Conservation (phyloP, 768 basidiomycete genomes). For the Tremella mesenterica region DNA sequence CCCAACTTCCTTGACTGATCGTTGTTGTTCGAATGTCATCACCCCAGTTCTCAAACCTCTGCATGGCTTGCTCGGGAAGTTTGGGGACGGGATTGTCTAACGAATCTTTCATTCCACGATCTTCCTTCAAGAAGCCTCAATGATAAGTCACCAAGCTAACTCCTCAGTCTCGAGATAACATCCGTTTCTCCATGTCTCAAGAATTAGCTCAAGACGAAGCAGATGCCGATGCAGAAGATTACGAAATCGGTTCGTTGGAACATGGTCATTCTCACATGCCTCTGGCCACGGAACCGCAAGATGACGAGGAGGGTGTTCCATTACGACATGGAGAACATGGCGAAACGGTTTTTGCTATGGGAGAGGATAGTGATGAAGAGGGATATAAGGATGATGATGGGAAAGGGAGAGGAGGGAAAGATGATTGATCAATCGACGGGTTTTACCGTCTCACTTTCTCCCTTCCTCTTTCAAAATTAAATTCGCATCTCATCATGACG, state of each 20-base stretch:
- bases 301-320: constrained; percentile 17
- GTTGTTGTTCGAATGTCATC: too few species aligned
- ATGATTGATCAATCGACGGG: too few species aligned
- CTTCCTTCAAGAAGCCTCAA: too few species aligned
- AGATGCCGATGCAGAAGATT: constrained; percentile 34
- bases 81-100: too few species aligned
- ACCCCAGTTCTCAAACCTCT: too few species aligned
- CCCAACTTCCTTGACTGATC: too few species aligned
- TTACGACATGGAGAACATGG: constrained; percentile 6
- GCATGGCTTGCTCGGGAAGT: too few species aligned
- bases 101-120: too few species aligned
- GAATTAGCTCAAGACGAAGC: constrained; percentile 67
- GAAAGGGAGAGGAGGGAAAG: too few species aligned
- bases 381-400: constrained; percentile 22
- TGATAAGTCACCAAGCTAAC: not conserved
- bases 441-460: too few species aligned
- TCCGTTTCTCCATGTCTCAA: constrained; percentile 78
- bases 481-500: too few species aligned
- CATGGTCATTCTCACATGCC: constrained; percentile 63
- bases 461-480: too few species aligned
- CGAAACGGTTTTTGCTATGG: constrained; percentile 37
- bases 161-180: constrained; percentile 39
- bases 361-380: constrained; percentile 41
- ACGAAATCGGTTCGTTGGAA: constrained; percentile 29
- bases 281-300: constrained; percentile 50